phyloP scores from a whole-genome alignment of 345 rosid species.

The Hirschfeldia incana region DNA sequence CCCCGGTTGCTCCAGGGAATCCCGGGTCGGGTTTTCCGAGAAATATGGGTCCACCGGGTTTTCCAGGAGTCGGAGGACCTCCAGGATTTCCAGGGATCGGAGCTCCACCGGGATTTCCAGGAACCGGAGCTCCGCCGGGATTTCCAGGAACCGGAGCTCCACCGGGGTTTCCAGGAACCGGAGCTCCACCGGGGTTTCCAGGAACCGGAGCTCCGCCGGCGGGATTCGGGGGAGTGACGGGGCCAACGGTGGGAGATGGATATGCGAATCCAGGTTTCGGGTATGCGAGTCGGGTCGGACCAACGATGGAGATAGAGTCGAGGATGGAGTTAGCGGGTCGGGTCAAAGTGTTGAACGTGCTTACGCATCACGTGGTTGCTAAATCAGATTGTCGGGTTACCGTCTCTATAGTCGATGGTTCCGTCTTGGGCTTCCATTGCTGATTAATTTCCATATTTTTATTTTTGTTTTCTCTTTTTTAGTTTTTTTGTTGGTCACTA shows the following conservation, averaged over 20 bases:
- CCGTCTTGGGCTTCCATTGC: constrained; percentile 88
- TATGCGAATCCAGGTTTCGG: constrained; percentile 39
- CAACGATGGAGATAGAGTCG: constrained; percentile 89
- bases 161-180: constrained; percentile 8
- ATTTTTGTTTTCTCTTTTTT: not conserved
- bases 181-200: constrained; percentile 27
- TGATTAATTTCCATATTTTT: constrained; percentile 30
- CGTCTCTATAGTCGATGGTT: constrained; percentile 73
- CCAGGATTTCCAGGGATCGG: constrained; percentile 25
- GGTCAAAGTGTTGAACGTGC: constrained; percentile 74
- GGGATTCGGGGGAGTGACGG: constrained; percentile 32
- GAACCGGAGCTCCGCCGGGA: constrained; percentile 29
- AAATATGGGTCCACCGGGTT: constrained; percentile 37
- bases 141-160: constrained; percentile 30
- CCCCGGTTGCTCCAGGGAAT: constrained; percentile 23
- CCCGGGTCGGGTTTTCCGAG: constrained; percentile 24
- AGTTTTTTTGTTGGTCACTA: not conserved
- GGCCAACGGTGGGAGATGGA: constrained; percentile 38
- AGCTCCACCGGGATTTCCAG: constrained; percentile 24
- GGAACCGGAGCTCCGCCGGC: constrained; percentile 27
- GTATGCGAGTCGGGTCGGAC: constrained; percentile 58
- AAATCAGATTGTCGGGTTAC: constrained; percentile 69
- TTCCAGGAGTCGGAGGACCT: constrained; percentile 32
- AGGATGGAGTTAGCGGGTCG: constrained; percentile 76
- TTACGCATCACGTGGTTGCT: constrained; percentile 78